Evolutionary conservation across 495 filamentous ascomycete species (phyloP).

Genomic region (Cercophora sp.): DNA sequence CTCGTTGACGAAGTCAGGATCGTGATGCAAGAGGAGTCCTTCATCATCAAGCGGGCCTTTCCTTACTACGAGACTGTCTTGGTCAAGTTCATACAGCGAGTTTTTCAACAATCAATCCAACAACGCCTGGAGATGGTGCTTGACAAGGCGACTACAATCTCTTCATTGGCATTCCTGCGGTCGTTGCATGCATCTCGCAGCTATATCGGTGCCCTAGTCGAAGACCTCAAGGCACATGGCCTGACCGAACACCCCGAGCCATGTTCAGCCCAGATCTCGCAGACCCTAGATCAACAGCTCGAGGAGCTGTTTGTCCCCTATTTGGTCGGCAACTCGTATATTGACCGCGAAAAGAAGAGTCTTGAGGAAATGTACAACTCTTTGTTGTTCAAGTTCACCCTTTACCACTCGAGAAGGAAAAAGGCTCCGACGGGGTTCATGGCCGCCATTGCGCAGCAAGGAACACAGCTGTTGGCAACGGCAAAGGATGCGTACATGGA

Average conservation of each 20-base stretch:
- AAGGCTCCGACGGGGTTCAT: constrained; percentile 85
- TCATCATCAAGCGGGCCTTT: constrained; percentile 92
- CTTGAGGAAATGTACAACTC: constrained; percentile 92
- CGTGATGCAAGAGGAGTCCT: constrained; percentile 94
- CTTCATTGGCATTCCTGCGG: constrained; percentile 85
- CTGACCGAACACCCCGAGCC: constrained; percentile 93
- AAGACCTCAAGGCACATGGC: constrained; percentile 91
- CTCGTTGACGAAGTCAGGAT: constrained; percentile 90
- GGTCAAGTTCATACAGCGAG: constrained; percentile 83
- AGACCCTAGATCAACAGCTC: constrained; percentile 88
- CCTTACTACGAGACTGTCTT: constrained; percentile 94
- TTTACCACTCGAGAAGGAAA: constrained; percentile 81
- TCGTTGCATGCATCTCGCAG: constrained; percentile 84
- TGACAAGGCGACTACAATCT: constrained; percentile 85
- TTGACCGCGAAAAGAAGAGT: constrained; percentile 86
- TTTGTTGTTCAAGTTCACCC: constrained; percentile 88
- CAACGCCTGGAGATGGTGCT: constrained; percentile 94
- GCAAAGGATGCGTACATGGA: constrained; percentile 82
- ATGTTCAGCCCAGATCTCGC: constrained; percentile 77
- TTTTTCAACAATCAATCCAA: constrained; percentile 97
- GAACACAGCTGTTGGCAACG: constrained; percentile 73
- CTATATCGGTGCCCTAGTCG: constrained; percentile 79
- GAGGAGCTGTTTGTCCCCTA: constrained; percentile 97
- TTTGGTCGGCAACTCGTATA: constrained; percentile 88
- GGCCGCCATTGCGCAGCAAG: constrained; percentile 80